phyloP scores from a whole-genome alignment of 495 filamentous ascomycete genomes.

The Hypoxylon lenormandii region DNA sequence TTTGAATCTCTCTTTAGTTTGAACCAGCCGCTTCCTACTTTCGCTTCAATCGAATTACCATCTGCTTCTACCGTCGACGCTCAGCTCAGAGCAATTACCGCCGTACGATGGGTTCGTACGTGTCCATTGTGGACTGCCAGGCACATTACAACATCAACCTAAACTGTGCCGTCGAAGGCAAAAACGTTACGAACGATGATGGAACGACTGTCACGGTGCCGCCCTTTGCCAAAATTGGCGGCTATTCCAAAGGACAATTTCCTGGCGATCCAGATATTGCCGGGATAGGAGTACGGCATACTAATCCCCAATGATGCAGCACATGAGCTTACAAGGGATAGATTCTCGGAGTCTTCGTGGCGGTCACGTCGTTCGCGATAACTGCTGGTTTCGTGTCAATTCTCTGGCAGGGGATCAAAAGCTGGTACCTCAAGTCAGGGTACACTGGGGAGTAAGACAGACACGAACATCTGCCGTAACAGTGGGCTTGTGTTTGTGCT shows the following conservation, averaged over 20 bases:
- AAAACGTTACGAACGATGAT: conserved; percentile 1
- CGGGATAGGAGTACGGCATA: conserved; percentile 33
- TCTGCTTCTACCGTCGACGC: background rate
- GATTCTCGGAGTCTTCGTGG: conserved; percentile 52
- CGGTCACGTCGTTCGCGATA: conserved; percentile 46
- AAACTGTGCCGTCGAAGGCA: conserved; percentile 30
- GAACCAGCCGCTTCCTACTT: background rate
- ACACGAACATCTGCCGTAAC: background rate
- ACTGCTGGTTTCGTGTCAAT: conserved; percentile 27
- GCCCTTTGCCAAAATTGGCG: conserved; percentile 27
- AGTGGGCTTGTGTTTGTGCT: background rate
- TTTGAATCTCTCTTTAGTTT: background rate
- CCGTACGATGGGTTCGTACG: conserved; percentile 46
- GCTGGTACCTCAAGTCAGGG: conserved; percentile 12
- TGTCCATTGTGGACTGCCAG: conserved; percentile 44
- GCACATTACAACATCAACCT: conserved; percentile 38
- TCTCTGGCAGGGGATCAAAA: conserved; percentile 40
- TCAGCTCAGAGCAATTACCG: background rate
- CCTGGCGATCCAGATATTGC: conserved; percentile 37
- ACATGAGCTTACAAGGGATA: conserved; percentile 18
- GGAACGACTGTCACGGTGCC: background rate
- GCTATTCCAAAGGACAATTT: conserved; percentile 20
- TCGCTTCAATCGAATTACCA: background rate
- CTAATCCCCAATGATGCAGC: background rate
- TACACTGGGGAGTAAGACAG: conserved; percentile 29